Base-by-base conservation (phyloP, 2,329 filamentous ascomycete species). In the Beauveria bassiana region DNA sequence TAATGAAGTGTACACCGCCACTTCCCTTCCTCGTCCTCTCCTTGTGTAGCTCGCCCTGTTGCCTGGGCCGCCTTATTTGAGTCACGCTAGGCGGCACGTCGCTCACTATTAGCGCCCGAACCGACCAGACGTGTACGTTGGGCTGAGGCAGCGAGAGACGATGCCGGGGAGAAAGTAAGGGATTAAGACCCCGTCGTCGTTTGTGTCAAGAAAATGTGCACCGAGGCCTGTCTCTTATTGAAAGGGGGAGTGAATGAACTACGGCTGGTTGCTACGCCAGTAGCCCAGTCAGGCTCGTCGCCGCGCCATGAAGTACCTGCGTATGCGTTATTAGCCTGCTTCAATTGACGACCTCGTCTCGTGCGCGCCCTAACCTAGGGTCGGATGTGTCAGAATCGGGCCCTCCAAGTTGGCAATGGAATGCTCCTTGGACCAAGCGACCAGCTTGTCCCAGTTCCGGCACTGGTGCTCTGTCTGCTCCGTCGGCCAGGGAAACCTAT, bases 401-500 rank as follows among this genome's bases (percentile, higher is more conserved):
- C 60, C 54, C 14, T 50, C 42, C 49, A 62, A 20, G 42, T 49
- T 24, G 10, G 53, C 14, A 28, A 59, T 28, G 9, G 26, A 47
- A n/a, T 59, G 47, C 22, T 45, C 61, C 31, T 54, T 40, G 10
- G 60, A 57, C 54, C 61, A 62, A 10, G 43, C 40, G 18, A 62
- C 47, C n/a, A 58, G 54, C 24, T 42, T 58, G 49, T 63, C 63
- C 62, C 62, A 65, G 31, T 53, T 65, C 9, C 61, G 59, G 18
- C 61, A 64, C 45, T 64, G 61, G 42, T 64, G 63, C 24, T 54
- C 47, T 14, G 49, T 61, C 38, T 24, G 26, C 40, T 55, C 52
- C 4, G 34, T 56, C 9, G 51, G 62, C 58, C 63, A 61, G 26
- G 53, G 61, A 16, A 59, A 59, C 22, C 61, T 26, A 18, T 63